Evolutionary conservation across 2,329 filamentous ascomycete species (phyloP).

Genomic region (Fusarium acutatum): DNA sequence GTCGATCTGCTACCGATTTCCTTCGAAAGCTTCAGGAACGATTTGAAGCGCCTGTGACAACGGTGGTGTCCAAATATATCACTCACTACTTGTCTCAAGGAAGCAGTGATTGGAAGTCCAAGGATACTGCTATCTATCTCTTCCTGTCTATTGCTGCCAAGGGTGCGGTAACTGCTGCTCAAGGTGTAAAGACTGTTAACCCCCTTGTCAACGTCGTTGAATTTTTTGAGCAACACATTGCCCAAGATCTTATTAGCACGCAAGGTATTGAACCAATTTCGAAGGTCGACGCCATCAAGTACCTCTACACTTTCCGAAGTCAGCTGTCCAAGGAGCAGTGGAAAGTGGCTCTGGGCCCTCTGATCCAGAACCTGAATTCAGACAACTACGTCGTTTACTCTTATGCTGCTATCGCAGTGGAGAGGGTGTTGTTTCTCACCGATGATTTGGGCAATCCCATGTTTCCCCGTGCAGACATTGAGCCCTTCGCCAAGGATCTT

Average conservation of each 20-base stretch:
- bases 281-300: constrained; percentile 98
- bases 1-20: constrained; percentile 94
- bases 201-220: constrained; percentile 87
- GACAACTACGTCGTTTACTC: constrained; percentile 97
- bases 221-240: constrained; percentile 94
- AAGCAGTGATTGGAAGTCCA: constrained; percentile 91
- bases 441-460: constrained; percentile 79
- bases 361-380: constrained; percentile 90
- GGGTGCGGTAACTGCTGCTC: constrained; percentile 83
- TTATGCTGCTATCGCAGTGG: constrained; percentile 96
- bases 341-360: constrained; percentile 85
- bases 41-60: constrained; percentile 86
- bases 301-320: constrained; percentile 94
- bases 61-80: constrained; percentile 87
- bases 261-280: constrained; percentile 80
- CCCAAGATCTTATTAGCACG: constrained; percentile 81
- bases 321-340: constrained; percentile 92
- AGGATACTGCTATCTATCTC: constrained; percentile 97
- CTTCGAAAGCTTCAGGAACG: constrained; percentile 86
- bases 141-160: constrained; percentile 95
- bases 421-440: constrained; percentile 86
- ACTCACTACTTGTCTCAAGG: constrained; percentile 84
- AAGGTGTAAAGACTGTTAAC: constrained; percentile 92
- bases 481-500: constrained; percentile 84
- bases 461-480: constrained; percentile 81